phyloP scores from a whole-genome alignment of 768 basidiomycete genomes.

The Leccinum sublutescens region DNA sequence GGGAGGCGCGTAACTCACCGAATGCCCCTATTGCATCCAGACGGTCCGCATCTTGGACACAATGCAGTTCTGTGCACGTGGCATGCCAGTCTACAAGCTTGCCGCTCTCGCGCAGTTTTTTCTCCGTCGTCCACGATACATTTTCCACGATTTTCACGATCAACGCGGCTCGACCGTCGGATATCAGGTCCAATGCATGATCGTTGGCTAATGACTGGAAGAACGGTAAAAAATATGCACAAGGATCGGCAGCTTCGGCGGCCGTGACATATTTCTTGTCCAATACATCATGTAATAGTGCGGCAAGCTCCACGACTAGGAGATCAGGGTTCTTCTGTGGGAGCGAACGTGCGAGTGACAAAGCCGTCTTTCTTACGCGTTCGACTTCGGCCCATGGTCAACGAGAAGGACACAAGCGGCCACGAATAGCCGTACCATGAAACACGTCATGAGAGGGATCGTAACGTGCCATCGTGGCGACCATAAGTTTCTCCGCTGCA shows the following conservation, averaged over 20 bases:
- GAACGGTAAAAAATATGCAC: conserved; percentile 65
- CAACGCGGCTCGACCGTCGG: conserved; percentile 55
- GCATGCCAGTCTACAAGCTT: conserved; percentile 67
- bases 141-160: conserved; percentile 68
- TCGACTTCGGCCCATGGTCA: conserved; percentile 50
- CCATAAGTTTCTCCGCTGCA: conserved; percentile 68
- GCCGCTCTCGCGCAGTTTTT: conserved; percentile 54
- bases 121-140: conserved; percentile 86
- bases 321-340: conserved; percentile 55
- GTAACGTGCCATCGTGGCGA: conserved; percentile 69
- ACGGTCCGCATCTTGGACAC: conserved; percentile 78
- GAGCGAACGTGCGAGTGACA: conserved; percentile 58
- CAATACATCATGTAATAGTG: conserved; percentile 85
- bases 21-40: conserved; percentile 82
- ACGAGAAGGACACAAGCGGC: not conserved
- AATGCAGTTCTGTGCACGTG: conserved; percentile 73
- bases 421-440: conserved; percentile 53
- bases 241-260: conserved; percentile 56
- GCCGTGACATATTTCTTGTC: conserved; percentile 80
- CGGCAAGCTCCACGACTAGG: conserved; percentile 76
- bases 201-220: conserved; percentile 46
- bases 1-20: conserved; percentile 39
- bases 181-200: conserved; percentile 53
- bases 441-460: conserved; percentile 80
- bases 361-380: conserved; percentile 76